Evolutionary conservation across 2,329 filamentous ascomycete genomes (phyloP).

Genomic region (Hirsutella thompsonii): DNA sequence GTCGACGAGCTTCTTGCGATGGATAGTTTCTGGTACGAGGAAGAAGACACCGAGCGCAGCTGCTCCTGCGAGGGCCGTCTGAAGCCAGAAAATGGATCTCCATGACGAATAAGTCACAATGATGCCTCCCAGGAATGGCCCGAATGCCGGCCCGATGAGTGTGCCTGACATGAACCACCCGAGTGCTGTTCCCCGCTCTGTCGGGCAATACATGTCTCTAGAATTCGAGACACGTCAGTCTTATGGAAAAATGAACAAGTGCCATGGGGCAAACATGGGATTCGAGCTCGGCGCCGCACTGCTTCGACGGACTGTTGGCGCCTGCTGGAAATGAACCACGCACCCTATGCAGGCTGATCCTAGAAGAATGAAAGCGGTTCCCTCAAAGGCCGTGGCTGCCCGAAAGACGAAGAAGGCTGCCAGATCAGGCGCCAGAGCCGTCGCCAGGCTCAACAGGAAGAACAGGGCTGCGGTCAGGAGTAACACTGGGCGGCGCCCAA

Average conservation of each 20-base stretch:
- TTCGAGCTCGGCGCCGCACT: too few relatives aligned
- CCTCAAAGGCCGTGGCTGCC: conserved; percentile 61
- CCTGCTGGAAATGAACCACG: conserved; percentile 10
- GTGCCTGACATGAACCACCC: conserved; percentile 63
- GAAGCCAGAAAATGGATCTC: conserved; percentile 68
- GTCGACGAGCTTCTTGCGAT: conserved; percentile 48
- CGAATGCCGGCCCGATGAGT: conserved; percentile 57
- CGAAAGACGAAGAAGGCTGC: conserved; percentile 62
- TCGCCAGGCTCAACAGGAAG: conserved; percentile 56
- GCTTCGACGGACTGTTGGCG: neutral
- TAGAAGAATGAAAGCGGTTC: conserved; percentile 61
- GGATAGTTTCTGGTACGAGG: conserved; percentile 61
- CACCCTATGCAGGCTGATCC: conserved; percentile 56
- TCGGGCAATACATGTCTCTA: conserved; percentile 51
- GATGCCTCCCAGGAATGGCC: conserved; percentile 59
- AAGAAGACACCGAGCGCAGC: conserved; percentile 49
- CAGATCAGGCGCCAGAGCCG: conserved; percentile 59
- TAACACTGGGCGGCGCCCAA: conserved; percentile 43
- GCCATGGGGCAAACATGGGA: too few relatives aligned
- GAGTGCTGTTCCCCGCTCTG: conserved; percentile 58
- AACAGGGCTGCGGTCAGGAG: conserved; percentile 50
- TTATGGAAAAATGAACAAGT: too few relatives aligned
- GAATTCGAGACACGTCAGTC: neutral
- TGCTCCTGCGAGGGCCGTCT: conserved; percentile 51
- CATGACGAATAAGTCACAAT: conserved; percentile 64